Percentiles rank a stretch among this genome's conserved stretches.
phyloP scores from a whole-genome alignment of 495 filamentous ascomycete genomes.

The Cladorrhinum samala region DNA sequence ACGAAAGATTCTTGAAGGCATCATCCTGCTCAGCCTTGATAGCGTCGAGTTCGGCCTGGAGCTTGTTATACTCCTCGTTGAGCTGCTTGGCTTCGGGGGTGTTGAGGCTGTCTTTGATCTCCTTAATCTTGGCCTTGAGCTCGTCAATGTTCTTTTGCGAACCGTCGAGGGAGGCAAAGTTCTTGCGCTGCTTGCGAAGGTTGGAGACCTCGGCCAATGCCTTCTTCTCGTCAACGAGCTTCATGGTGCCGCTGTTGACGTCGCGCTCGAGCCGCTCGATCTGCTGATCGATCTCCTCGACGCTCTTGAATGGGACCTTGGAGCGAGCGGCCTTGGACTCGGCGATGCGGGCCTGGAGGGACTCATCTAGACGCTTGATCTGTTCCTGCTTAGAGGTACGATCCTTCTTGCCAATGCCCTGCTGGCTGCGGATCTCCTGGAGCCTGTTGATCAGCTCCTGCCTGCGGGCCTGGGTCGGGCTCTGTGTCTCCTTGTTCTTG shows the following conservation, averaged over 20 bases:
- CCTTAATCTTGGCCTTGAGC: constrained; percentile 75
- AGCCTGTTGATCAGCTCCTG: constrained; percentile 73
- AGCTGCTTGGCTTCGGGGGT: constrained; percentile 89
- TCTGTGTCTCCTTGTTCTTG: constrained; percentile 65
- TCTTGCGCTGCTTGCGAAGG: constrained; percentile 83
- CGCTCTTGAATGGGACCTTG: constrained; percentile 73
- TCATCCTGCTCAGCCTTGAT: constrained; percentile 89
- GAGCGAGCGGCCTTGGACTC: constrained; percentile 78
- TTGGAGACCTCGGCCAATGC: constrained; percentile 72
- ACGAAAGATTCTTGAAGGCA: constrained; percentile 75
- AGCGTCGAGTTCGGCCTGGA: constrained; percentile 76
- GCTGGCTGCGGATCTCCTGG: constrained; percentile 67
- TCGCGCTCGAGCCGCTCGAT: constrained; percentile 74
- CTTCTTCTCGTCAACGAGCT: constrained; percentile 95
- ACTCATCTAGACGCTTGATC: constrained; percentile 77
- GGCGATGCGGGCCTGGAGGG: constrained; percentile 69
- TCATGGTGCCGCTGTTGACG: constrained; percentile 81
- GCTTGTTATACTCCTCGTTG: constrained; percentile 71
- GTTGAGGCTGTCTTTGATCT: constrained; percentile 76
- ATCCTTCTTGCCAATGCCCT: constrained; percentile 74
- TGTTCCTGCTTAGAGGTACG: constrained; percentile 71
- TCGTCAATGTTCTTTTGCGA: constrained; percentile 78
- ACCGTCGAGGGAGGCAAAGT: constrained; percentile 75
- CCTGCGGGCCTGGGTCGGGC: constrained; percentile 65
- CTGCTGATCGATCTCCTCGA: constrained; percentile 78